A percentile compares a stretch with the other conserved stretches of the same genome.
Conservation (phyloP, 106 monocot genomes). For the Vanilla planifolia region DNA sequence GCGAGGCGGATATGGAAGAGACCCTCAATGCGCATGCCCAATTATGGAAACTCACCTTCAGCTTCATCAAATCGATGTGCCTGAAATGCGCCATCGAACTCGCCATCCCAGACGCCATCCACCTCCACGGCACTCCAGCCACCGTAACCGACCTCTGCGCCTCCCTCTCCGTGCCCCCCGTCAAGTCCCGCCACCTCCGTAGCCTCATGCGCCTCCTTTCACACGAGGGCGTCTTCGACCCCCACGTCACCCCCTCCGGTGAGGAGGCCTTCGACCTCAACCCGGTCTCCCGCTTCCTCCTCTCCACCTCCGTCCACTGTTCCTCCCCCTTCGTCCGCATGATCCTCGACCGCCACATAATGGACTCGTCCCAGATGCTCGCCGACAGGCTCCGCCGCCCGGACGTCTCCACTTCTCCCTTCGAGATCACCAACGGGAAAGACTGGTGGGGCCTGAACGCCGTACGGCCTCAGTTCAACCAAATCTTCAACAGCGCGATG, state of each 20-base stretch:
- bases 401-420: background rate
- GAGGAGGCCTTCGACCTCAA: no score
- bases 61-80: constrained; percentile 20
- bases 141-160: constrained; percentile 13
- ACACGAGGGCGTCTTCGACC: constrained; percentile 4
- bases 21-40: constrained; percentile 4
- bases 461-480: background rate
- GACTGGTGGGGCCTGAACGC: background rate
- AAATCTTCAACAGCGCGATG: constrained; percentile 8
- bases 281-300: background rate
- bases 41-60: constrained; percentile 20
- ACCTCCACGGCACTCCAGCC: constrained; percentile 6
- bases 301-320: background rate
- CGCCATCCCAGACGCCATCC: constrained; percentile 20
- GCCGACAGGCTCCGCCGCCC: background rate
- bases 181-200: background rate
- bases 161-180: constrained; percentile 2
- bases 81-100: constrained; percentile 28
- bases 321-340: constrained; percentile 14
- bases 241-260: no score
- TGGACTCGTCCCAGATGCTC: background rate
- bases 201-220: constrained; percentile 20
- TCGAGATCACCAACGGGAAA: background rate
- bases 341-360: constrained; percentile 12
- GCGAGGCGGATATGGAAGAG: no score